Conservation (phyloP, 805 yeast genomes). For the Candida boleticola region DNA sequence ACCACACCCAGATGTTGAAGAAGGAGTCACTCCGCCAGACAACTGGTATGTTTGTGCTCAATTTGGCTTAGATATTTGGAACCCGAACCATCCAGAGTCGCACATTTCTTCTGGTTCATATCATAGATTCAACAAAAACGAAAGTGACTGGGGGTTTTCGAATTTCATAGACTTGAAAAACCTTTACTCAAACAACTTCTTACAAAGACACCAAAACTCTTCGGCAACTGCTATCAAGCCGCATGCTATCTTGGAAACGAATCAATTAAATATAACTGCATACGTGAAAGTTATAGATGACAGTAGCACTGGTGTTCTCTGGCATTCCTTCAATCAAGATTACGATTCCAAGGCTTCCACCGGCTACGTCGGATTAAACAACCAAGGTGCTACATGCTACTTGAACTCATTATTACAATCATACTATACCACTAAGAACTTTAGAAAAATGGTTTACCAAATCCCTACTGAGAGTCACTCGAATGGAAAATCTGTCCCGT, state of each 20-base stretch:
- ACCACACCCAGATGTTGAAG: conserved; percentile 51
- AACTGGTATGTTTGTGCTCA: conserved; percentile 91
- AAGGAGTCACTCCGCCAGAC: conserved; percentile 30
- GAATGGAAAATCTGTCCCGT: conserved; percentile 53
- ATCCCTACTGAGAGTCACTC: conserved; percentile 74
- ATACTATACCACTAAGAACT: conserved; percentile 77
- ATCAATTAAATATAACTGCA: conserved; percentile 68
- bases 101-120: conserved; percentile 62
- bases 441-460: conserved; percentile 81
- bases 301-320: conserved; percentile 84
- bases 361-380: conserved; percentile 88
- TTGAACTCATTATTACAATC: conserved; percentile 90
- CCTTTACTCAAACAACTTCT: conserved; percentile 30
- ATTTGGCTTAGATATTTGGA: conserved; percentile 81
- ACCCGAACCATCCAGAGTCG: conserved; percentile 66
- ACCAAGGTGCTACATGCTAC: conserved; percentile 99
- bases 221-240: conserved; percentile 4
- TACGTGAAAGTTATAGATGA: conserved; percentile 78
- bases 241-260: conserved; percentile 47
- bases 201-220: conserved; percentile 7
- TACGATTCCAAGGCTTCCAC: conserved; percentile 85
- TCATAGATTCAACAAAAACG: conserved; percentile 73
- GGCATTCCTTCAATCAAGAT: conserved; percentile 76
- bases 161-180: conserved; percentile 61
- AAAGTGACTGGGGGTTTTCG: conserved; percentile 96